Evolutionary conservation across 768 basidiomycete species (phyloP), one percentile per base, ranked within the genome.

Genomic region (Suillus paluster): DNA sequence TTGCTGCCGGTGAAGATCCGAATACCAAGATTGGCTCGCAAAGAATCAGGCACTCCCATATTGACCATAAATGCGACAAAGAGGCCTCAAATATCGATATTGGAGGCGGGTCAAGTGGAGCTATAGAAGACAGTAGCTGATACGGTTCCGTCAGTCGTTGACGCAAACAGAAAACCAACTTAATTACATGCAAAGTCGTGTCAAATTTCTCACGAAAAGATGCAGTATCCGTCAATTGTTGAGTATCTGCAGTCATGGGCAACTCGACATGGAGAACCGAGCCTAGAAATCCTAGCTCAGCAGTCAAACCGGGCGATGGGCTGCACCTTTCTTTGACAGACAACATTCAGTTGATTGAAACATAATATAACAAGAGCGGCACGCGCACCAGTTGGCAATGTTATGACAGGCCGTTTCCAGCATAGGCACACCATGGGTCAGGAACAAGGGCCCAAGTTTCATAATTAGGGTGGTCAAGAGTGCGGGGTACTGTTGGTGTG

Each of bases 31-130:
- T 83, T 0, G 97, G 94, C 71, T 99, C 96, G 64, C 90, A 93
- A 11, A 98, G 81, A 0, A 98, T 82, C 1, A 98, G 78, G 59
- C 95, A 95, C 75, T 99, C 97, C 97, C 97, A 99, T 58, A 90
- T 82, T 5, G 92, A 90, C 91, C 90, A 92, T 27, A 92, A 72
- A 66, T 91, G 84, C 3, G 87, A 72, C 30, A 91, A 66, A 17
- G 84, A 83, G 1, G 88, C 84, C 67, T 90, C 88, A 63, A 91
- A 88, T 8, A 87, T 79, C 11, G 80, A 72, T 57, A 89, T 67
- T 15, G 87, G 86, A 15, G 85, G 84, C 25, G 86, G 87, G 41
- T 80, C 66, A 25, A 86, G 79, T 0, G 89, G 83, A 10, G 86
- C 78, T 3, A 86, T 79, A 0, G 87, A 86, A 0, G 91, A 91